Evolutionary conservation across 108 stramenopile species (phyloP), one percentile per base, ranked within the genome.

Genomic region (Nitzschia sp.): DNA sequence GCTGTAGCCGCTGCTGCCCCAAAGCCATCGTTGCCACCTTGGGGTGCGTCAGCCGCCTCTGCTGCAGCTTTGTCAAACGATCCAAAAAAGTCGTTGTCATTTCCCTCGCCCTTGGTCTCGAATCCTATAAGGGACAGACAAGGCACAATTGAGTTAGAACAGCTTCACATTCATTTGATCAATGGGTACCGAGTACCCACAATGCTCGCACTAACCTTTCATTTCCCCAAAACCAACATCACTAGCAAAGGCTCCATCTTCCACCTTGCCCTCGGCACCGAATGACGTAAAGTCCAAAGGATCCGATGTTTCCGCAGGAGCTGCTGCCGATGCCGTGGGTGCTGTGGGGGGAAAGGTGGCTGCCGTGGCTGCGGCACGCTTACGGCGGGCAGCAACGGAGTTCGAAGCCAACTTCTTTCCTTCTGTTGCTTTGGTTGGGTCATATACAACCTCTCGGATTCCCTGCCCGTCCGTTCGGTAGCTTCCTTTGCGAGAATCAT

Each of bases 401-500:
- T 92, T 92, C 0, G 91, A 87, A 71, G 88, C 66, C 19, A 92
- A 65, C 43, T 88, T 91, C 65, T 88, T 88, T 7, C 82, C 87
- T 69, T 88, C 78, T n/a, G 66, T 75, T 50, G 63, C 70, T 44
- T 77, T 77, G 21, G 76, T 79, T 12, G 76, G 65, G 29, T 76
- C 79, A 46, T 80, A 77, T 5, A 83, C 63, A 60, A 51, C 51
- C 37, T 77, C 63, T 63, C 72, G 69, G 25, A 66, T 42, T 64
- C 91, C 91, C 53, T 92, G 91, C 10, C 86, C 86, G 75, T 92
- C 91, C 0, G 88, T 92, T 59, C 91, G 74, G 55, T 82, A 92
- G 20, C 76, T 82, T 0, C 88, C 90, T 38, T 81, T 73, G 61
- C 85, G 55, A 50, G 70, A 74, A 11, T 72, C 65, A 42, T 76